A percentile compares a stretch with the other conserved stretches of the same genome.
phyloP scores from a whole-genome alignment of 345 rosid genomes.

The Moricandia moricandioides region DNA sequence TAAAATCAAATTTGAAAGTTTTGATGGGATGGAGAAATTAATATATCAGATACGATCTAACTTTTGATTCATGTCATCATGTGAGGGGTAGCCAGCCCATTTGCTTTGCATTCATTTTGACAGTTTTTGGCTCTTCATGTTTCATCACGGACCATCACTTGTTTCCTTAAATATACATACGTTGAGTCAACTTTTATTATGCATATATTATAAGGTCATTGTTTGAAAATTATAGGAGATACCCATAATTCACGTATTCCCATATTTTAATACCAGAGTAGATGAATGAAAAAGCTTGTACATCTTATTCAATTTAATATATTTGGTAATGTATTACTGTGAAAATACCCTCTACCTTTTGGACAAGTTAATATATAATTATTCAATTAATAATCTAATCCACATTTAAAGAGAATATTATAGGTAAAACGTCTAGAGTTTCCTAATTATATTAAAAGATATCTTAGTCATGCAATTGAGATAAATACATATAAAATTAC shows the following conservation, averaged over 20 bases:
- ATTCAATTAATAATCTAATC: background rate
- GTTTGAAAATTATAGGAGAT: background rate
- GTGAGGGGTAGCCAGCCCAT: conserved; percentile 29
- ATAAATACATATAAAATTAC: background rate
- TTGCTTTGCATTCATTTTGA: conserved; percentile 33
- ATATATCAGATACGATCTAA: background rate
- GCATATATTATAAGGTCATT: conserved; percentile 3
- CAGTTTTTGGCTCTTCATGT: conserved; percentile 21
- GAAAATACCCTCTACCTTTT: background rate
- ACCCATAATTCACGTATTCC: background rate
- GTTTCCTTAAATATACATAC: conserved; percentile 16
- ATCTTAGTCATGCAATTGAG: background rate
- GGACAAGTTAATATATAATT: background rate
- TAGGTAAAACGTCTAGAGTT: background rate
- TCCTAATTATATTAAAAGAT: background rate
- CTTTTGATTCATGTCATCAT: conserved; percentile 35
- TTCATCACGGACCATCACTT: conserved; percentile 28
- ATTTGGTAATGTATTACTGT: background rate
- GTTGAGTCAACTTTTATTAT: background rate
- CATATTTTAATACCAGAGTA: conserved; percentile 8
- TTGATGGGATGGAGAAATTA: background rate
- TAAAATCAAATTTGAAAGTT: background rate
- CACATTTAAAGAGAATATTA: background rate
- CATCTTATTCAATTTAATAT: conserved; percentile 4
- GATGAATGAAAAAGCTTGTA: conserved; percentile 16